Evolutionary conservation across 2,329 filamentous ascomycete species (phyloP), one percentile per base, ranked within the genome.

Genomic region (Aureobasidium melanogenum): DNA sequence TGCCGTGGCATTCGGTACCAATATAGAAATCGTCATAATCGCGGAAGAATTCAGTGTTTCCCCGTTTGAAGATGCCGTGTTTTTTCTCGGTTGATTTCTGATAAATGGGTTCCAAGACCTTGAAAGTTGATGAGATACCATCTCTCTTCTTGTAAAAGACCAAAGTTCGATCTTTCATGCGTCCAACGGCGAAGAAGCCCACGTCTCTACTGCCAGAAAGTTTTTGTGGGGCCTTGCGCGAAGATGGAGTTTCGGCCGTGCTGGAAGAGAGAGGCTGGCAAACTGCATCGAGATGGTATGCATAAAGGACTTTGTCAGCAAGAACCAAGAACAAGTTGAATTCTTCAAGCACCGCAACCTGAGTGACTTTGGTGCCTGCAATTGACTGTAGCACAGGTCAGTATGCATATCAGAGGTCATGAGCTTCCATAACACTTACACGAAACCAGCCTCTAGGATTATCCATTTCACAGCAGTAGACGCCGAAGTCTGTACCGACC

Each of bases 1-100:
- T 88, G 51, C 89, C 91, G 74, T 88, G 96, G 73, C 91, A 97
- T 72, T 99, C 95, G 2, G 89, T 88, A 0, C 94, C 94, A 67
- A 99, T 92, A 76, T 97, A 99, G 75, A 99, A 99, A 67, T 97
- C 94, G 76, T 99, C 94, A 72, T 92, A 99, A 71, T 99, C 94
- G 64, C 94, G 88, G 85, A 97, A 99, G 68, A 93, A 93, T 68
- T 99, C 94, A 0, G 93, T 97, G 63, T 84, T 86, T 22, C 91
- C 91, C 10, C 83, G 82, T 19, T 85, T 79, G 70, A 84, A 86
- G 65, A 87, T 79, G 7, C 90, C 85, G 5, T 85, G 83, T 68
- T 87, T 89, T 78, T 89, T 93, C 70, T 96, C 89, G 0, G 89
- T 87, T 0, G 91, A 88, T 71, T 96, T 97, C 67, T 97, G 92